A percentile compares a stretch with the other conserved stretches of the same genome.
Conservation (phyloP, 2,329 filamentous ascomycete genomes). For the Aspergillus ibericus region DNA sequence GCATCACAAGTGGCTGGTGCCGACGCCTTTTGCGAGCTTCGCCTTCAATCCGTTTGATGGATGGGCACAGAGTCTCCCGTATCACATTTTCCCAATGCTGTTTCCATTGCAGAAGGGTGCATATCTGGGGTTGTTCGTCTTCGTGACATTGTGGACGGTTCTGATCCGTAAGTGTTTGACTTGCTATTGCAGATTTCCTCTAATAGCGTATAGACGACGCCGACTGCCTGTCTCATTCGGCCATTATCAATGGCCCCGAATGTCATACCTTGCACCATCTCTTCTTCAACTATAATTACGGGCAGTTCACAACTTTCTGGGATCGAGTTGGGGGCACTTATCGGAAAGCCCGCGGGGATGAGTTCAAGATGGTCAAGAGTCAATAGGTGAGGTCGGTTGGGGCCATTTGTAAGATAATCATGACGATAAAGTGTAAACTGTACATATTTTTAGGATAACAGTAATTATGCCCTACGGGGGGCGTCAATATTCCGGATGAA, state of each 20-base stretch:
- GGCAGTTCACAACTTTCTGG: conserved; percentile 91
- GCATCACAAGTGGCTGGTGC: conserved; percentile 99
- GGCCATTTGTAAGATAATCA: neutral
- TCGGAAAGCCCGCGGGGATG: conserved; percentile 19
- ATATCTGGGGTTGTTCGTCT: conserved; percentile 79
- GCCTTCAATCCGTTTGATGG: conserved; percentile 95
- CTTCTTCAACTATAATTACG: conserved; percentile 90
- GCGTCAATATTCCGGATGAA: conserved; percentile 28
- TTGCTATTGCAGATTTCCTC: neutral
- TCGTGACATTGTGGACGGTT: conserved; percentile 95
- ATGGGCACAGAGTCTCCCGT: conserved; percentile 81
- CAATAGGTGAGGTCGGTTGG: neutral
- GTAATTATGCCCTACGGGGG: neutral
- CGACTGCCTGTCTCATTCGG: conserved; percentile 84
- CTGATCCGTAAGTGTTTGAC: conserved; percentile 61
- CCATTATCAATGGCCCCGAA: conserved; percentile 89
- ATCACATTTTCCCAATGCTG: conserved; percentile 87
- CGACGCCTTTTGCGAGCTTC: conserved; percentile 85
- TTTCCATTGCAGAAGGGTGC: conserved; percentile 90
- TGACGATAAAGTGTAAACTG: conserved; percentile 2
- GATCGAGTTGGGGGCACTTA: conserved; percentile 78
- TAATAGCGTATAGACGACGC: conserved; percentile 63
- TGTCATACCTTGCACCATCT: conserved; percentile 92
- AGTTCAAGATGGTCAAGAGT: conserved; percentile 8
- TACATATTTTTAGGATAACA: neutral